Base-by-base conservation (phyloP, 805 yeast species). In the Pichia heedii region DNA sequence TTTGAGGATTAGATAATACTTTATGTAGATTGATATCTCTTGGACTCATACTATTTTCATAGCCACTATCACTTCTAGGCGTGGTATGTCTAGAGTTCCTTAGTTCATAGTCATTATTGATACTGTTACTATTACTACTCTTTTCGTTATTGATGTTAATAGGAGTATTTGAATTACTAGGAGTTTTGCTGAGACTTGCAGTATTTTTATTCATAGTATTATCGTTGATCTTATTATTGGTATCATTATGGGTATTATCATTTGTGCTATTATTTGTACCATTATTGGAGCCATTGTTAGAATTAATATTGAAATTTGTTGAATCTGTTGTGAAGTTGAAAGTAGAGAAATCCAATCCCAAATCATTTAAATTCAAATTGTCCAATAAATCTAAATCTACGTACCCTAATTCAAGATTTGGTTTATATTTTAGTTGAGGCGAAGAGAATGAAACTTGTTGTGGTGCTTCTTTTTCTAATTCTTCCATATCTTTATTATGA, bases 361-460 rank as follows among this genome's bases (percentile, higher is more conserved):
- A 40, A 21, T 55, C 59, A 33, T 51, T 50, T 19, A 58, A 44
- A 43, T 58, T 61, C 3, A 54, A 27, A 21, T 45, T 45, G 15
- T 54, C 56, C 38, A 59, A 42, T 18, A 49, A 47, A 45, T 60
- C 63, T 40, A 66, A 54, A 50, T 62, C 63, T 40, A 66, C 50
- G 36, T 64, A 61, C 19, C 57, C 50, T 27, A 63, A 53, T 43
- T 62, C 64, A n/a, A 37, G 27, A 34, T 54, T 60, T 24, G 54
- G 51, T 26, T 50, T 44, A 43, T 54, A 60, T 21, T 42, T 49
- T 30, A 60, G 19, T 58, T 86, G 95, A 3, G 95, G 96, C 1
- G 94, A 83, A 1, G 94, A 77, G 56, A 84, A 85, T 2, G 81
- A 84, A 22, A 83, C 88, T 54, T 83, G 87, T 36, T 71, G 73